These are phyloP conservation scores for Lasiodiplodia theobromae DNA, from an alignment of 2,329 filamentous ascomycete species.

Conservation along the genomic window DNA sequence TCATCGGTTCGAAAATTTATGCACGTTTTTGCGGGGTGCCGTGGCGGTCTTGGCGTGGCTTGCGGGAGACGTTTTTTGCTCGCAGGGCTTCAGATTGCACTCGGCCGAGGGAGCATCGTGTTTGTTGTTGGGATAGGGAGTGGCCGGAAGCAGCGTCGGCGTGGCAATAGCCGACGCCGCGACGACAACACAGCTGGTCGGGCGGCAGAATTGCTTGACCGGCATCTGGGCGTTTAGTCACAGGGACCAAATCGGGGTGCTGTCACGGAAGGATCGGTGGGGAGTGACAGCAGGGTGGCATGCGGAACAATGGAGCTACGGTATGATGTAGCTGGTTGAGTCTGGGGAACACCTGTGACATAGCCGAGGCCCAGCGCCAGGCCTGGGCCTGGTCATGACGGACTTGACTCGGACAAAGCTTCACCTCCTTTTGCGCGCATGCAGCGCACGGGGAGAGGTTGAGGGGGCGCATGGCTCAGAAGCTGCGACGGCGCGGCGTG, in stretches of 20 bases:
- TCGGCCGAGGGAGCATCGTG: neutral
- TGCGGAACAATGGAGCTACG: slow-evolving; percentile 8
- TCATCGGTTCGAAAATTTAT: neutral
- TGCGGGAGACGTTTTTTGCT: neutral
- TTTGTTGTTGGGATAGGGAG: neutral
- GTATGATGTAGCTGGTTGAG: slow-evolving; percentile 20
- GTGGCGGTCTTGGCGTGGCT: neutral
- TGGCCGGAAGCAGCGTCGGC: neutral
- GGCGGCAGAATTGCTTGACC: neutral
- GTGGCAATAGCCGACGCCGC: neutral
- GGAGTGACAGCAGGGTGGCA: neutral
- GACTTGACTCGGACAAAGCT: slow-evolving; percentile 21
- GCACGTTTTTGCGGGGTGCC: neutral
- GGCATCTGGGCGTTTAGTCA: slow-evolving; percentile 5
- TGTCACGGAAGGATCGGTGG: too few species aligned
- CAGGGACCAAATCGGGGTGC: neutral
- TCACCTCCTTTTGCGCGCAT: slow-evolving; percentile 17
- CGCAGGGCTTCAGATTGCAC: neutral
- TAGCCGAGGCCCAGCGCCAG: slow-evolving; percentile 11
- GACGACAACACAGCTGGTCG: neutral
- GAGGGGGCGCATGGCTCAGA: slow-evolving; percentile 15
- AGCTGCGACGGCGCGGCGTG: slow-evolving; percentile 5
- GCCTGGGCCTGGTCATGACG: neutral
- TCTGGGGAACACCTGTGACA: slow-evolving; percentile 10
- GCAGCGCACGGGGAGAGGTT: neutral